Evolutionary conservation across 2,329 filamentous ascomycete genomes (phyloP), one percentile per base, ranked within the genome.

Genomic region (Cadophora sp.): DNA sequence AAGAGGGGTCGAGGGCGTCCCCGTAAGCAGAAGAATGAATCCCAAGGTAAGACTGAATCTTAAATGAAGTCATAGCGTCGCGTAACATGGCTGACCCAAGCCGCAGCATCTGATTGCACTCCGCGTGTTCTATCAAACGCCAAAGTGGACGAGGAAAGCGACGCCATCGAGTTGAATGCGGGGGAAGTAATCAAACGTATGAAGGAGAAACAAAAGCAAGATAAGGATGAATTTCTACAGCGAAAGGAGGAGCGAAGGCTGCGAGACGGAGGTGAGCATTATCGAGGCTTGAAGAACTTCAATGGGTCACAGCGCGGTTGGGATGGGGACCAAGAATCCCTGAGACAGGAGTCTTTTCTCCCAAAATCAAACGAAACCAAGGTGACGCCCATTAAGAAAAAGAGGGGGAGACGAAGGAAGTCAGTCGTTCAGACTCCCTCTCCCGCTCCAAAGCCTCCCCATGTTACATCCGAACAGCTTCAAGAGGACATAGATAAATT

Each of bases 251-350:
- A 65, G 30, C 58, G 62, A 20, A 58, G 59, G 36, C 45, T 16
- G 27, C 55, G 53, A 36, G 68, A 67, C 39, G 58, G 67, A n/a
- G 39, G 61, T 14, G 65, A 67, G 18, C 41, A 62, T 33, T 64
- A 47, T 53, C 20, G 22, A 14, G 68, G 68, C 24, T 36, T 67
- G 53, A 61, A 36, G 22, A 61, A 67, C 9, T 69, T 65, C 55
- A 56, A 63, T 18, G 59, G 51, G 30, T 27, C 18, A 14, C 67
- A 69, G 53, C 65, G 67, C 30, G 65, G 65, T 20, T 66, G 62
- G 65, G 62, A 65, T 58, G 67, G 67, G 3, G 20, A 56, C 30
- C 65, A 55, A n/a, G 51, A 62, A 27, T 39, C 62, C 11, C 50
- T 56, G 7, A 45, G 53, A 6, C 62, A 51, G 45, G 16, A 41